phyloP scores from a whole-genome alignment of 495 filamentous ascomycete genomes.

The Neurospora sp. region DNA sequence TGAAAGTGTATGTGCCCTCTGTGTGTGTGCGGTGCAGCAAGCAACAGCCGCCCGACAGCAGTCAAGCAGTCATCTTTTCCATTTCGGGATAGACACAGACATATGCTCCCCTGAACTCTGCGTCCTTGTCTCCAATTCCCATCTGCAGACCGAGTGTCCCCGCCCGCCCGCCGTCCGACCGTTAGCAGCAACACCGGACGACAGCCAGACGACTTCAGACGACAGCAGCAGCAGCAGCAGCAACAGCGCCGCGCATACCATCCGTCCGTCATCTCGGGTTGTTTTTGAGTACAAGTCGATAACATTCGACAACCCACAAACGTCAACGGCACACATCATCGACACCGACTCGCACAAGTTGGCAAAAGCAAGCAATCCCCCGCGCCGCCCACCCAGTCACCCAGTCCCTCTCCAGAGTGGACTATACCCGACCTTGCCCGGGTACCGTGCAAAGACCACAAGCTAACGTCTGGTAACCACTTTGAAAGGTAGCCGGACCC shows the following conservation, averaged over 20 bases:
- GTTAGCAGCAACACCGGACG: not conserved
- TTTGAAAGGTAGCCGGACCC: not conserved
- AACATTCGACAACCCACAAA: not conserved
- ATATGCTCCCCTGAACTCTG: not conserved
- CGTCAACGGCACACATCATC: not conserved
- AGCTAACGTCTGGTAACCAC: not conserved
- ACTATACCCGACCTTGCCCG: not conserved
- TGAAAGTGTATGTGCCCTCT: not conserved
- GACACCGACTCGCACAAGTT: too few species aligned
- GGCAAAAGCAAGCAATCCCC: not conserved
- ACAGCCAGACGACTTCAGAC: slow-evolving; percentile 12
- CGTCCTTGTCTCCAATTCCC: not conserved
- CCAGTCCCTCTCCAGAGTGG: not conserved
- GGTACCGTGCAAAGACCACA: not conserved
- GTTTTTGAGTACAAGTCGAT: not conserved
- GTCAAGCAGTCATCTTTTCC: not conserved
- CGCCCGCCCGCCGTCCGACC: not conserved
- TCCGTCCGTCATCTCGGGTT: not conserved
- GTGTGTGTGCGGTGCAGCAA: not conserved
- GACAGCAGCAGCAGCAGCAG: slow-evolving; percentile 15
- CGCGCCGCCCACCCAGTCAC: not conserved
- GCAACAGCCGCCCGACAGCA: not conserved
- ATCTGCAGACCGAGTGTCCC: not conserved
- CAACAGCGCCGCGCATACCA: not conserved
- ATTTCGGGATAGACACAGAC: not conserved